These are phyloP conservation scores for Amesomyces nigricolor DNA, from an alignment of 2,329 filamentous ascomycete species.

Conservation along the genomic window DNA sequence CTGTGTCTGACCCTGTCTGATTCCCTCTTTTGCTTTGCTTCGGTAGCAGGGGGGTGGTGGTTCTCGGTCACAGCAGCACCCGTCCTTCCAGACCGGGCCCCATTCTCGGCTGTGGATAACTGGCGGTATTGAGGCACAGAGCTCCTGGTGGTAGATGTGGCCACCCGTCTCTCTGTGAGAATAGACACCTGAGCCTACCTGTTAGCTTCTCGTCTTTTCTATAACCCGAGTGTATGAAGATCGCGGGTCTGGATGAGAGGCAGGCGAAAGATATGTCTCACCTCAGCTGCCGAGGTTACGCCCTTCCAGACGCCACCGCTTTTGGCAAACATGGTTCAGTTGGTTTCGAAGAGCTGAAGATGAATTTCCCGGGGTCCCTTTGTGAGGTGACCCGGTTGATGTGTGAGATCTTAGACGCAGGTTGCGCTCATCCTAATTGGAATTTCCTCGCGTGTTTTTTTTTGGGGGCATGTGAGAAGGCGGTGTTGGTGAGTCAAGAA, in stretches of 20 bases:
- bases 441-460: not conserved
- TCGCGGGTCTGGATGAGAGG: not conserved
- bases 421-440: not conserved
- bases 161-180: slow-evolving; percentile 7
- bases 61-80: slow-evolving; percentile 5
- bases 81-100: slow-evolving; percentile 8
- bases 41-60: slow-evolving; percentile 37
- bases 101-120: slow-evolving; percentile 18
- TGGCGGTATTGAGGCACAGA: slow-evolving; percentile 6
- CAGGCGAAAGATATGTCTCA: slow-evolving; percentile 19
- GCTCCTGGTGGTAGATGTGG: not conserved
- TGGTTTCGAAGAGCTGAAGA: not conserved
- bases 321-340: slow-evolving; percentile 35
- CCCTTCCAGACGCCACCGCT: slow-evolving; percentile 35
- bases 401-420: slow-evolving; percentile 5
- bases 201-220: slow-evolving; percentile 2
- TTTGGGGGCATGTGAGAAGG: not conserved
- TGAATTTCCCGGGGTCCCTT: slow-evolving; percentile 7
- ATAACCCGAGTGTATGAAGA: not conserved
- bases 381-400: slow-evolving; percentile 8
- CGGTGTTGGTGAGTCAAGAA: slow-evolving; percentile 13
- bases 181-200: slow-evolving; percentile 14
- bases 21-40: slow-evolving; percentile 42
- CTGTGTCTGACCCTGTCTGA: slow-evolving; percentile 40
- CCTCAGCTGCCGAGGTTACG: slow-evolving; percentile 33